Evolutionary conservation across 2,329 filamentous ascomycete species (phyloP).

Genomic region (Claviceps pazoutovae): DNA sequence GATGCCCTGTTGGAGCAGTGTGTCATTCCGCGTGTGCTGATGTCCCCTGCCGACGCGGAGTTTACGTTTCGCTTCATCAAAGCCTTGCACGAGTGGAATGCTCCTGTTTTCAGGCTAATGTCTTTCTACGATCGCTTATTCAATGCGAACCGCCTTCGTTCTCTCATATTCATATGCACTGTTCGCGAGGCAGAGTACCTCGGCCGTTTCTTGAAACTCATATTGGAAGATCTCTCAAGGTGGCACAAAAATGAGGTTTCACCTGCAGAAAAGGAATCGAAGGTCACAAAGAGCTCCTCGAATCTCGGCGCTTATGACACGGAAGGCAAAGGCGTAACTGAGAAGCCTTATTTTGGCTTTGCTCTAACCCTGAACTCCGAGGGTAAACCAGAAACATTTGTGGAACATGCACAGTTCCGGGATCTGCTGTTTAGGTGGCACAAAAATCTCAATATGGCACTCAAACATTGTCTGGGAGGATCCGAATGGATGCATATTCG

Average conservation of each 20-base stretch:
- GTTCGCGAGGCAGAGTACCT: conserved; percentile 84
- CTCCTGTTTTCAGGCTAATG: conserved; percentile 76
- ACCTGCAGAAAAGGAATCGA: conserved; percentile 27
- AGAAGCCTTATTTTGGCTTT: conserved; percentile 58
- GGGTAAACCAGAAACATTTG: conserved; percentile 54
- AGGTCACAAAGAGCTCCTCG: conserved; percentile 26
- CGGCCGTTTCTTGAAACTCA: conserved; percentile 76
- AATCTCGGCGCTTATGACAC: conserved; percentile 70
- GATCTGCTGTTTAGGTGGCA: conserved; percentile 85
- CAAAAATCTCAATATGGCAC: conserved; percentile 59
- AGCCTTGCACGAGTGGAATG: conserved; percentile 71
- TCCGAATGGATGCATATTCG: conserved; percentile 96
- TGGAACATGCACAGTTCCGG: conserved; percentile 78
- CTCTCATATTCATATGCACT: conserved; percentile 78
- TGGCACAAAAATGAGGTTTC: conserved; percentile 67
- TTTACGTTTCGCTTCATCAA: conserved; percentile 80
- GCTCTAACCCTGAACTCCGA: conserved; percentile 53
- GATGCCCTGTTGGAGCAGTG: conserved; percentile 77
- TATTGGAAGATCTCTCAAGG: conserved; percentile 62
- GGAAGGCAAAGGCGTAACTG: conserved; percentile 45
- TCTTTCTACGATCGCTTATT: conserved; percentile 76
- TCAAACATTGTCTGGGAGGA: conserved; percentile 69
- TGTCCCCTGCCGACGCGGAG: conserved; percentile 78
- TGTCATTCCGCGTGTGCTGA: conserved; percentile 71
- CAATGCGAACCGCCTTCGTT: conserved; percentile 63